Base-by-base conservation (phyloP, 495 filamentous ascomycete species). In the Penicillium verhagenii region DNA sequence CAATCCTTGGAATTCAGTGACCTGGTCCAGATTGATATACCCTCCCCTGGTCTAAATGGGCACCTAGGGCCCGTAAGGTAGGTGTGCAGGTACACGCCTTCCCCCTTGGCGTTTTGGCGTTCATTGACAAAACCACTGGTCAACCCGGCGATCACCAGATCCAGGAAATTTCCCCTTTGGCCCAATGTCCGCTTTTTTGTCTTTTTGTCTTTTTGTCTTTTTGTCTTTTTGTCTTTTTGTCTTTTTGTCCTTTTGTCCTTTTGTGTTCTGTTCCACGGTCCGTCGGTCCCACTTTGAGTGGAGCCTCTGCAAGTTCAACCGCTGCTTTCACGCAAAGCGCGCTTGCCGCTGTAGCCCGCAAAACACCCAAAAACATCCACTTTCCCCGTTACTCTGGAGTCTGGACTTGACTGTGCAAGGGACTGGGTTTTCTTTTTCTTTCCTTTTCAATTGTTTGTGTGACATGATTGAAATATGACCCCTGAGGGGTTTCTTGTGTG, bases 261-360 rank as follows among this genome's bases (percentile, higher is more conserved):
- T 40, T 47, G 43, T 51, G 51, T 26, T 40, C 21, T 35, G 60
- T 63, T 61, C 50, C 60, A 64, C 55, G 29, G 59, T 58, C 59
- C 57, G 60, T 60, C 56, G 33, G 62, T 58, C 62, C 61, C 64
- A 63, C 63, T 38, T n/a, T 43, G 25, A 46, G 47, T 47, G 40
- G 56, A 54, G 67, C 58, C 69, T 68, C 69, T 69, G 64, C 63
- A n/a, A n/a, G n/a, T n/a, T n/a, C n/a, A 72, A 70, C 70, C 72
- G 72, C 72, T 59, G 60, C 56, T 60, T 71, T 48, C 46, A 35
- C 72, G 72, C 53, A 70, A 69, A 70, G 73, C 73, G 73, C 73
- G 73, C 62, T 75, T 76, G 71, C 73, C 73, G 73, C 72, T 59
- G 51, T 42, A 48, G 26, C 29, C 46, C 18, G 19, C 18, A 42